Base-by-base conservation (phyloP, 768 basidiomycete species). In the Panellus pusillus region DNA sequence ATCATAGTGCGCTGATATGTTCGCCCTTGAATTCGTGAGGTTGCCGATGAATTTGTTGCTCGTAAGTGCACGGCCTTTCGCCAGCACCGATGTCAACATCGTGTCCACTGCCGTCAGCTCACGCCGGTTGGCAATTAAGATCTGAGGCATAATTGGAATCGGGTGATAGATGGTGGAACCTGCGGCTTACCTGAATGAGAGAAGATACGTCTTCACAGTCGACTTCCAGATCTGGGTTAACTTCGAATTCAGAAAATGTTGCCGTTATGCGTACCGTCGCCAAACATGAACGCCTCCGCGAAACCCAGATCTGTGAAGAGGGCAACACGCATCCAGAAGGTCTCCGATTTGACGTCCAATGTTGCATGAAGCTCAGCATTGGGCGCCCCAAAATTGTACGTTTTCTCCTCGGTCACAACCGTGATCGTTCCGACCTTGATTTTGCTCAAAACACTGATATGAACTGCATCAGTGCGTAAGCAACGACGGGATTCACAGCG, bases 1-100 rank as follows among this genome's bases (percentile, higher is more conserved):
- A 61, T 83, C 80, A 55, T 82, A 82, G 61, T 81, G 80, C 7
- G 79, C 79, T 36, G 72, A 72, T 56, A 81, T 79, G 64, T 81
- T 82, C 17, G 67, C 70, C n/a, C 74, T 66, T 14, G 76, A 71
- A 61, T 77, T 78, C 18, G 69, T 63, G 36, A 83, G 66, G 17
- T 74, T 74, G 61, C 78, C 78, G 52, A 76, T 70, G 50, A 81
- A 75, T 24, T 72, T 69, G 18, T 68, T 59, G 28, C 50, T 54
- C 37, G 58, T 59, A 20, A 59, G 24, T 13, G 45, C 24, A 1
- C 58, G 58, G 28, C 58, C 58, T 11, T 41, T 50, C 9, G 58
- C 37, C 11, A 59, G 50, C 9, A 55, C 29, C 18, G 58, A 59
- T 11, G 58, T 45, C 29, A 59, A 43, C 24, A 60, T 37, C 1